A percentile compares a stretch with the other conserved stretches of the same genome.
phyloP scores from a whole-genome alignment of 75 land plant genomes.

The Sequoiadendron giganteum region DNA sequence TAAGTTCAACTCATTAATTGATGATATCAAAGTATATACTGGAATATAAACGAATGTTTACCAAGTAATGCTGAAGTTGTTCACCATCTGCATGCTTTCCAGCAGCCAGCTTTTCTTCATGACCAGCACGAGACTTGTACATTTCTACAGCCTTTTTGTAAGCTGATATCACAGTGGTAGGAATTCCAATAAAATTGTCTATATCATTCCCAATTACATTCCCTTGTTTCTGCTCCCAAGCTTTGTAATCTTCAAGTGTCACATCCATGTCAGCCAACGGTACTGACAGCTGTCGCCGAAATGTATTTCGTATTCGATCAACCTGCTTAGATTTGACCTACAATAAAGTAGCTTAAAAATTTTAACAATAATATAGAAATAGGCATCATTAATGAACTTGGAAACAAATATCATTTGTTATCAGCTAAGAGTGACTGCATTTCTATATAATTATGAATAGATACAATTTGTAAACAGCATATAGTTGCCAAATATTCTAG shows the following conservation, averaged over 20 bases:
- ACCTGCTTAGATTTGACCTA: slow-evolving; percentile 75
- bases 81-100: slow-evolving; percentile 60
- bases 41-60: slow-evolving; percentile 14
- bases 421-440: neutral
- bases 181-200: slow-evolving; percentile 52
- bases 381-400: neutral
- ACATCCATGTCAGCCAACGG: slow-evolving; percentile 51
- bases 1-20: neutral
- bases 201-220: slow-evolving; percentile 33
- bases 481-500: neutral
- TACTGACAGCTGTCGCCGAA: slow-evolving; percentile 78
- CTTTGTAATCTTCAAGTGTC: slow-evolving; percentile 66
- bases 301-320: slow-evolving; percentile 64
- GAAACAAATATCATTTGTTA: neutral
- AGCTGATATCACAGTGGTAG: slow-evolving; percentile 53
- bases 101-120: slow-evolving; percentile 62
- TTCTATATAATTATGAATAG: neutral
- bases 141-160: slow-evolving; percentile 76
- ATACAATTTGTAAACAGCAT: neutral
- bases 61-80: slow-evolving; percentile 78
- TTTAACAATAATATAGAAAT: neutral
- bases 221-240: slow-evolving; percentile 87
- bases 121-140: slow-evolving; percentile 55
- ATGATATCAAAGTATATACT: neutral
- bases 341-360: slow-evolving; percentile 11